phyloP scores from a whole-genome alignment of 495 filamentous ascomycete genomes.

The Aspergillus sclerotiicarbonarius region DNA sequence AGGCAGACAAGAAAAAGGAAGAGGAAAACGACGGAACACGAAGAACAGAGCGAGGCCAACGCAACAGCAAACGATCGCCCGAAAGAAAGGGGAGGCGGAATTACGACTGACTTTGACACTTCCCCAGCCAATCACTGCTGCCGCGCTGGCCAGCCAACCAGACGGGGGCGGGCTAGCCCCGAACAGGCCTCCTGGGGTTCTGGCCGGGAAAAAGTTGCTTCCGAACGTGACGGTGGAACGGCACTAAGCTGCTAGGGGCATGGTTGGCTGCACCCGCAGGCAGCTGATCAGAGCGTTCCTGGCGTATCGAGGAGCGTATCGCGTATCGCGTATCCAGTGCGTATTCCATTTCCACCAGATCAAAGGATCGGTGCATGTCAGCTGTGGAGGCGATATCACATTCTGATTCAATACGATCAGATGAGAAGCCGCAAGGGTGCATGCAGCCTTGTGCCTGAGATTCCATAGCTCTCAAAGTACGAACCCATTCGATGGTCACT shows the following conservation, averaged over 20 bases:
- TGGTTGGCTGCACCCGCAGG: neutral
- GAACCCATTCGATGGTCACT: neutral
- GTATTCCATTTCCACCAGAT: neutral
- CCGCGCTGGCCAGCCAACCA: constrained; percentile 13
- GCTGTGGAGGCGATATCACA: neutral
- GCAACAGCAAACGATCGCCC: neutral
- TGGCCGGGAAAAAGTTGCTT: constrained; percentile 9
- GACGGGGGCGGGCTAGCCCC: constrained; percentile 5
- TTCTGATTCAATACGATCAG: neutral
- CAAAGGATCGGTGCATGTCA: neutral
- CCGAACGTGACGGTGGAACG: neutral
- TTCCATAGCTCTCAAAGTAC: neutral
- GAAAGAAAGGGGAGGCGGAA: constrained; percentile 24
- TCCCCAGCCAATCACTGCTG: constrained; percentile 19
- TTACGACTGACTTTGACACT: constrained; percentile 24
- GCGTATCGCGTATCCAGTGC: neutral
- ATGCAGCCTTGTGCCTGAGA: neutral
- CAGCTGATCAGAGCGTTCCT: neutral
- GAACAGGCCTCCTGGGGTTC: constrained; percentile 12
- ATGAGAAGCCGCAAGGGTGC: neutral
- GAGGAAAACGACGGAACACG: neutral
- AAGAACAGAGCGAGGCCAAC: neutral
- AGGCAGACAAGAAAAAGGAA: constrained; percentile 6
- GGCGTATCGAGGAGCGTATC: neutral
- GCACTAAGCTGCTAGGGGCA: neutral